Base-by-base conservation (phyloP, 306 rosid genomes). In the Casuarina cunninghamiana region DNA sequence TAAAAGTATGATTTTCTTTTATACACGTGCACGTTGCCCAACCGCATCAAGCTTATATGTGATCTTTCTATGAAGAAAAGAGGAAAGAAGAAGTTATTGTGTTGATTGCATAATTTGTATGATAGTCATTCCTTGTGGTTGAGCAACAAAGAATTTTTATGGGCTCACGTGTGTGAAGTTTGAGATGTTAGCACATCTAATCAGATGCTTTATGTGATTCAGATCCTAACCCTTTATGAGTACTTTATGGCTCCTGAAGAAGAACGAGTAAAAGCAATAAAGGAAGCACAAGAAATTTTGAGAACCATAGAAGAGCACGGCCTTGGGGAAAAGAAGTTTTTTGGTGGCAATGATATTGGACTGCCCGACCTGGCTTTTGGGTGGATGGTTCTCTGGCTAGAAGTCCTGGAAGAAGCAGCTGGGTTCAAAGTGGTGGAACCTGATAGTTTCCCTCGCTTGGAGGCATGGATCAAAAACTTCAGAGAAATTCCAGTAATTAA, bases 281-380 rank as follows among this genome's bases (percentile, higher is more conserved):
- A 58, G 37, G 72, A 78, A 37, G 44, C 43, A 6, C 17, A 58
- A 61, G 72, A 78, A 72, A 3, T 60, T 11, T 61, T 78, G 7
- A 61, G 16, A 11, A 74, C 61, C 17, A 15, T 72, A 19, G 78
- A 79, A 66, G 78, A 79, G 1, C 74, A 73, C 4, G 45, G 74
- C 37, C 13, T 79, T 32, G 67, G 74, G 11, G 80, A 63, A 17
- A 71, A 71, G 69, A 71, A 76, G 12, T 67, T 57, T 67, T 82
- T 77, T 19, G 85, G 82, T 13, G 85, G 85, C 51, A 75, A 77
- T 39, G 49, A 49, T 10, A 73, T 82, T 49, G 80, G 77, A 49
- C 74, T 83, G 10, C 26, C 70, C 57, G 86, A 83, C 79, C 57
- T 69, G 10, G 74, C 79, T 7, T 42, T 73, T 42, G 85, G 82